Evolutionary conservation across 768 basidiomycete species (phyloP).

Genomic region (Porpolomopsis calyptriformis): DNA sequence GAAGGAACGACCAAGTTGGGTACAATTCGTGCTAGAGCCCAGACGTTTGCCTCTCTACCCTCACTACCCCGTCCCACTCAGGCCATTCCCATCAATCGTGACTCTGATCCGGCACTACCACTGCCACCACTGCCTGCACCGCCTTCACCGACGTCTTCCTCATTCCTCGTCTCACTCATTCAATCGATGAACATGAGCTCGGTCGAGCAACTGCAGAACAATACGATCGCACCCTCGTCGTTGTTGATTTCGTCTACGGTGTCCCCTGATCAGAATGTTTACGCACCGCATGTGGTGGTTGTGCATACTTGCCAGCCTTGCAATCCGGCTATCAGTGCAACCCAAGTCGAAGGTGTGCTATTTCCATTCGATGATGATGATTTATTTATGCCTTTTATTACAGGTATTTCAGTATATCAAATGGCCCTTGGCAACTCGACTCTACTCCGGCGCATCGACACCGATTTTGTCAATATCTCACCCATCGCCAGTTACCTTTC

Average conservation of each 20-base stretch:
- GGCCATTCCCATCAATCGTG: slow-evolving; percentile 15
- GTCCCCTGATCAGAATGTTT: slow-evolving; percentile 19
- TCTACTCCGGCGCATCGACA: slow-evolving; percentile 65
- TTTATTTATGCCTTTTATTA: slow-evolving; percentile 15
- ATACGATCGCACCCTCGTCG: slow-evolving; percentile 21
- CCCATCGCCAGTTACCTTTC: slow-evolving; percentile 40
- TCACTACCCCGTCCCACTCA: slow-evolving; percentile 12
- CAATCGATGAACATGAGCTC: slow-evolving; percentile 33
- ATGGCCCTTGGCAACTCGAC: slow-evolving; percentile 45
- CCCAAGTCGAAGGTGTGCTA: slow-evolving; percentile 55
- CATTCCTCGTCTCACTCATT: slow-evolving; percentile 21
- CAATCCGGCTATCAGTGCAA: slow-evolving; percentile 52
- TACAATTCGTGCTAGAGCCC: slow-evolving; percentile 30
- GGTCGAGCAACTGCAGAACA: slow-evolving; percentile 13
- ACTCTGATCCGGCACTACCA: slow-evolving; percentile 8
- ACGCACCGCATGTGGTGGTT: slow-evolving; percentile 28
- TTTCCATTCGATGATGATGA: background rate
- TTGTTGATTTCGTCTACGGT: slow-evolving; percentile 17
- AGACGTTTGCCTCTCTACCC: slow-evolving; percentile 26
- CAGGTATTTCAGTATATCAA: slow-evolving; percentile 69
- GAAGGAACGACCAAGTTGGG: slow-evolving; percentile 7
- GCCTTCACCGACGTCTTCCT: slow-evolving; percentile 10
- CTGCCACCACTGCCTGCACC: slow-evolving; percentile 8
- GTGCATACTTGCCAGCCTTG: slow-evolving; percentile 58
- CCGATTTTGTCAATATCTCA: slow-evolving; percentile 67